Conservation (phyloP, 441 rosid genomes). For the Isatis lusitanica region DNA sequence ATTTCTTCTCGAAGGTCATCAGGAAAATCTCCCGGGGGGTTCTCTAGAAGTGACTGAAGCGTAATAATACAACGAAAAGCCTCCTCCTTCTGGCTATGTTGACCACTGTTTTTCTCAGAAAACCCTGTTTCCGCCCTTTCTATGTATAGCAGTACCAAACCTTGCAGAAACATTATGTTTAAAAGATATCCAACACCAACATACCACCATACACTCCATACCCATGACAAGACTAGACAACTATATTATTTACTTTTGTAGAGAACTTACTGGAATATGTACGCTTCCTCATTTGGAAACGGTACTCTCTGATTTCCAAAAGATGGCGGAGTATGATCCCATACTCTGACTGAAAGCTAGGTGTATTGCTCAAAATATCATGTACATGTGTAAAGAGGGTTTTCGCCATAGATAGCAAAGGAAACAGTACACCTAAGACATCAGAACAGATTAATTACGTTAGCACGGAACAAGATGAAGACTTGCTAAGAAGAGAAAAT, state of each 20-base stretch:
- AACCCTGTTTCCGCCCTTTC: conserved; percentile 71
- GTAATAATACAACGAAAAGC: conserved; percentile 65
- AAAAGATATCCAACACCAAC: conserved; percentile 23
- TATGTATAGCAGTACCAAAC: conserved; percentile 64
- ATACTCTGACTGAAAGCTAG: conserved; percentile 87
- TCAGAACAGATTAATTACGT: conserved; percentile 19
- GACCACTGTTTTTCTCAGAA: conserved; percentile 49
- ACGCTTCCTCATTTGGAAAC: conserved; percentile 77
- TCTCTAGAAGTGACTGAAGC: conserved; percentile 79
- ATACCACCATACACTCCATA: conserved; percentile 15
- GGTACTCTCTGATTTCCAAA: conserved; percentile 64
- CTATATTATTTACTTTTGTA: conserved; percentile 9
- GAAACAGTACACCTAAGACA: conserved; percentile 57
- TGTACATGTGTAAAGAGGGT: conserved; percentile 67
- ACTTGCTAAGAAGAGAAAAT: conserved; percentile 15
- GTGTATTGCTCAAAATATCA: conserved; percentile 73
- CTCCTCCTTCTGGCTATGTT: conserved; percentile 72
- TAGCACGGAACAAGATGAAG: conserved; percentile 13
- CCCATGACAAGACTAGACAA: conserved; percentile 20
- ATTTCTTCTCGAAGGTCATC: conserved; percentile 68
- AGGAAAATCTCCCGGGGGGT: conserved; percentile 89
- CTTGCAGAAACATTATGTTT: conserved; percentile 45
- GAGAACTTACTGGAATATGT: conserved; percentile 69
- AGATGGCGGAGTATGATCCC: conserved; percentile 83
- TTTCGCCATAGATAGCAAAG: conserved; percentile 70